Conservation (phyloP, 352 stramenopile species). For the Phytophthora megakarya region DNA sequence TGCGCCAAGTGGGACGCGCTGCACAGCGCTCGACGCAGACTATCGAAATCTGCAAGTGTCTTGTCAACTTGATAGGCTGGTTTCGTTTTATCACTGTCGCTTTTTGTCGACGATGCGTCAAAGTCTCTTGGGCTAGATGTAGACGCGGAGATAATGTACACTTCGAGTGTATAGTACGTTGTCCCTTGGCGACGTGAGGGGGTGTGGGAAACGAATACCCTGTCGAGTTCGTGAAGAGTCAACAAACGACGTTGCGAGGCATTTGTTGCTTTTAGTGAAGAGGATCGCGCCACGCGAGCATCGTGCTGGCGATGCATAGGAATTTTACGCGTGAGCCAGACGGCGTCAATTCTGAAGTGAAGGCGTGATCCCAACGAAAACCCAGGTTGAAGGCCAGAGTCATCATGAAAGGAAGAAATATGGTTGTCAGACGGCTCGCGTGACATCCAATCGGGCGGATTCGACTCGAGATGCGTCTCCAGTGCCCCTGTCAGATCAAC, state of each 20-base stretch:
- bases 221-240: constrained; percentile 29
- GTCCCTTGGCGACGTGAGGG: constrained; percentile 23
- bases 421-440: constrained; percentile 4
- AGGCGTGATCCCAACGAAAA: neutral
- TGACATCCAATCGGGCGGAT: constrained; percentile 21
- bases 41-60: constrained; percentile 30
- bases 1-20: constrained; percentile 32
- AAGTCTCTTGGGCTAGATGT: neutral
- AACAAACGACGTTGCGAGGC: constrained; percentile 7
- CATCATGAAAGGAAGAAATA: constrained; percentile 11
- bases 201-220: constrained; percentile 15
- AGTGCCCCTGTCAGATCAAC: constrained; percentile 6
- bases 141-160: constrained; percentile 7
- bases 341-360: constrained; percentile 26
- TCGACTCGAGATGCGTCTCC: constrained; percentile 5
- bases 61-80: constrained; percentile 27
- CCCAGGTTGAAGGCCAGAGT: constrained; percentile 3
- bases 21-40: constrained; percentile 30
- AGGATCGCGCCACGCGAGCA: neutral
- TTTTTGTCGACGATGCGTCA: constrained; percentile 6
- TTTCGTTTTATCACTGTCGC: neutral
- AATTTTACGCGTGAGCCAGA: constrained; percentile 8
- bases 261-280: neutral
- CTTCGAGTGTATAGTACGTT: constrained; percentile 25
- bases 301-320: constrained; percentile 15